Percentiles rank a stretch among this genome's conserved stretches.
These are phyloP conservation scores for Physcia stellaris DNA, from an alignment of 495 filamentous ascomycete genomes.

Conservation along the genomic window DNA sequence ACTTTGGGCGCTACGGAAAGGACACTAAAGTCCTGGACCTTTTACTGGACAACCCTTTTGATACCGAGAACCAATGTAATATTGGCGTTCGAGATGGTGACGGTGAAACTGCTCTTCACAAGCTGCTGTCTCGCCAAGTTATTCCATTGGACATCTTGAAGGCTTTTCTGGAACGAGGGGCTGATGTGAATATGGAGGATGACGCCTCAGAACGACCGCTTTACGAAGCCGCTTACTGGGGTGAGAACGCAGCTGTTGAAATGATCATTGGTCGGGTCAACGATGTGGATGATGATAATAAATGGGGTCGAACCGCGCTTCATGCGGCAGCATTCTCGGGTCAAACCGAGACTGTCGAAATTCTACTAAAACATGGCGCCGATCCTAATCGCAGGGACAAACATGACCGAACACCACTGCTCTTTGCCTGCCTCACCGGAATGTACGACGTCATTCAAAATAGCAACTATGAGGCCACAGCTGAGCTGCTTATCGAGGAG, in stretches of 20 bases:
- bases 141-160: slow-evolving; percentile 4
- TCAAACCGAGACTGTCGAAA: too few species aligned
- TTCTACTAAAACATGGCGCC: too few species aligned
- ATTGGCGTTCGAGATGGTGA: slow-evolving; percentile 3
- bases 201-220: slow-evolving; percentile 6
- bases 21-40: slow-evolving; percentile 7
- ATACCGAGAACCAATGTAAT: slow-evolving; percentile 4
- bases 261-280: slow-evolving; percentile 2
- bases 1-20: slow-evolving; percentile 5
- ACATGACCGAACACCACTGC: slow-evolving; percentile 7
- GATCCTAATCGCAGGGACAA: slow-evolving; percentile 15
- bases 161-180: slow-evolving; percentile 3
- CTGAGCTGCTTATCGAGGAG: slow-evolving; percentile 7
- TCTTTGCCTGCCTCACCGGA: not conserved
- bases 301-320: slow-evolving; percentile 18
- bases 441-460: not conserved
- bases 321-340: slow-evolving; percentile 20
- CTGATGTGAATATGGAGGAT: slow-evolving; percentile 8
- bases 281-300: slow-evolving; percentile 10
- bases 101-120: slow-evolving; percentile 4
- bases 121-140: slow-evolving; percentile 1
- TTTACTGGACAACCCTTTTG: slow-evolving; percentile 3
- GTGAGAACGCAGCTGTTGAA: slow-evolving; percentile 4
- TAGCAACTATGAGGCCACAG: slow-evolving; percentile 3
- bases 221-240: slow-evolving; percentile 8